Evolutionary conservation across 2,329 filamentous ascomycete genomes (phyloP).

Genomic region (Xylaria hypoxylon): DNA sequence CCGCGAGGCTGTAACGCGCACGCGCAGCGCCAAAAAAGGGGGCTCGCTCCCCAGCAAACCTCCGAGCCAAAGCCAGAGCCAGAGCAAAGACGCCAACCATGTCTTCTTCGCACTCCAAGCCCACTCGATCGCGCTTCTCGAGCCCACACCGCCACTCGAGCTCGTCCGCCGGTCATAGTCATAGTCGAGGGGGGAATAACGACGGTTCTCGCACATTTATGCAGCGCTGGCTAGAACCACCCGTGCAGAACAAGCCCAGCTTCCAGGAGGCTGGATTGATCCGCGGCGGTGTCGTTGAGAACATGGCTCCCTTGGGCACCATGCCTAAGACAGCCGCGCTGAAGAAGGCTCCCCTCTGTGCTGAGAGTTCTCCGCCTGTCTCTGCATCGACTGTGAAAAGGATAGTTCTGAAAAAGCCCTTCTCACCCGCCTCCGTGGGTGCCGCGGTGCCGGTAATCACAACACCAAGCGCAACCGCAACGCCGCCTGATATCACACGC

Average conservation of each 20-base stretch:
- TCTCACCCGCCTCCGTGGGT: constrained; percentile 23
- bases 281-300: constrained; percentile 80
- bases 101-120: constrained; percentile 47
- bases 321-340: constrained; percentile 73
- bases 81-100: constrained; percentile 29
- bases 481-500: constrained; percentile 44
- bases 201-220: constrained; percentile 62
- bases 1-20: constrained; percentile 42
- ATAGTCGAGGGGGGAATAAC: constrained; percentile 37
- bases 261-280: constrained; percentile 82
- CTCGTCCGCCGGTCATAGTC: constrained; percentile 48
- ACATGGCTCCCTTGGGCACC: constrained; percentile 84
- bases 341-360: constrained; percentile 58
- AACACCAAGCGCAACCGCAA: constrained; percentile 48
- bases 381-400: constrained; percentile 44
- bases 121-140: constrained; percentile 65
- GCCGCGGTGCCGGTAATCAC: constrained; percentile 15
- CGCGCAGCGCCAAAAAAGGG: constrained; percentile 45
- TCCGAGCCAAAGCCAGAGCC: constrained; percentile 17
- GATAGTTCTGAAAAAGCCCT: constrained; percentile 50
- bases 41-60: constrained; percentile 42
- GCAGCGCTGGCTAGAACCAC: constrained; percentile 69
- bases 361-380: constrained; percentile 46
- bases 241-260: constrained; percentile 72
- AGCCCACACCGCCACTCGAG: constrained; percentile 61